Percentiles rank a stretch among this genome's conserved stretches.
These are phyloP conservation scores for Mycena metata DNA, from an alignment of 768 basidiomycete species.

Conservation along the genomic window DNA sequence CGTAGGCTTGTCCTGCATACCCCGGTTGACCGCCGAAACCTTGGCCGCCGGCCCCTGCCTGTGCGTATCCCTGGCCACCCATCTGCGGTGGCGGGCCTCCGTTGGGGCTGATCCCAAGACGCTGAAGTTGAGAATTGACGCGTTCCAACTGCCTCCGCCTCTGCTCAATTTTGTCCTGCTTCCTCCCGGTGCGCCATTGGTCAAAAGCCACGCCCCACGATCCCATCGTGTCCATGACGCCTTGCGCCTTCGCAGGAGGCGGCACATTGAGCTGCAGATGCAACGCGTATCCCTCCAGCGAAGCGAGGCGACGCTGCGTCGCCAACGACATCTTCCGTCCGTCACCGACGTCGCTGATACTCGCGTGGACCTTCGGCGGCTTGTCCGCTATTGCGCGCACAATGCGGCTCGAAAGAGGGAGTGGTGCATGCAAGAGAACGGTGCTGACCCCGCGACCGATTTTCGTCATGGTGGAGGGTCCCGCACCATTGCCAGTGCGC, in stretches of 20 bases:
- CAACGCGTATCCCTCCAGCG: slow-evolving; percentile 39
- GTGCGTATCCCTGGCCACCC: too few species aligned
- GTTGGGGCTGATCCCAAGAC: slow-evolving; percentile 3
- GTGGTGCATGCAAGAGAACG: slow-evolving; percentile 29
- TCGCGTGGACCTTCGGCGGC: slow-evolving; percentile 26
- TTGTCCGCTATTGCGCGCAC: slow-evolving; percentile 36
- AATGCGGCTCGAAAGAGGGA: slow-evolving; percentile 36
- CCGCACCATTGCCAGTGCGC: slow-evolving; percentile 14
- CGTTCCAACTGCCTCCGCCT: slow-evolving; percentile 34
- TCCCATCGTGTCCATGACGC: slow-evolving; percentile 39
- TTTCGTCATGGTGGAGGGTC: slow-evolving; percentile 32
- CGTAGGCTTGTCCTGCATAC: too few species aligned
- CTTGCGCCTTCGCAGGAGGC: slow-evolving; percentile 39
- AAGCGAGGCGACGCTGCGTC: slow-evolving; percentile 40
- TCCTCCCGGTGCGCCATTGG: slow-evolving; percentile 24
- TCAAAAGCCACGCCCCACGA: slow-evolving; percentile 40
- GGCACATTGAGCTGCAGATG: slow-evolving; percentile 41
- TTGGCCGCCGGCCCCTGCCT: too few species aligned
- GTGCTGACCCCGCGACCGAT: slow-evolving; percentile 39
- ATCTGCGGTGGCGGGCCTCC: neutral
- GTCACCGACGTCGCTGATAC: slow-evolving; percentile 32
- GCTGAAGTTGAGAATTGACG: slow-evolving; percentile 14
- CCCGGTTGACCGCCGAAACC: neutral
- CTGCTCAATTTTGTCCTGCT: slow-evolving; percentile 35
- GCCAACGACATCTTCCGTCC: slow-evolving; percentile 18